Evolutionary conservation across 352 stramenopile species (phyloP), one percentile per base, ranked within the genome.

Genomic region (Globisporangium emineosum): DNA sequence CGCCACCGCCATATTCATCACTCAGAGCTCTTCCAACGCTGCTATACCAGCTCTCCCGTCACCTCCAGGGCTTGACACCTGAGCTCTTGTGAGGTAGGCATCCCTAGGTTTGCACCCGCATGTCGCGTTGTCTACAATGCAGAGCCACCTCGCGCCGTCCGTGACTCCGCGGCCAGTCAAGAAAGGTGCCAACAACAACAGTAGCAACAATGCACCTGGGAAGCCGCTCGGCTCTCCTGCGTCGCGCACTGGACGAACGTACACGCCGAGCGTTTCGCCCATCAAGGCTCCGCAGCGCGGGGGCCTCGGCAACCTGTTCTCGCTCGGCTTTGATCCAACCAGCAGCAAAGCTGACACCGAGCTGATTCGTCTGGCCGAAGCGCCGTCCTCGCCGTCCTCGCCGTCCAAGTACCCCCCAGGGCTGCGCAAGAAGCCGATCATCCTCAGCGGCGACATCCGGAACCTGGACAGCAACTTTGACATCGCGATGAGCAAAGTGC

Each of bases 401-500:
- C 66, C 73, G 1, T 58, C 23, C 12, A 54, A 54, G 47, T 32
- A 33, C 15, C 47, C 78, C 3, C 62, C 69, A 12, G 42, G 72
- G 25, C 64, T 72, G 57, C 75, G 79, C 4, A 89, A 88, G 71
- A 90, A 88, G 61, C 79, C 71, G 56, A 40, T 92, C 53, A 85
- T 90, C 47, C 57, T 88, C 10, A 77, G 69, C 10, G 83, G 83
- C 2, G 83, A 92, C 62, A 88, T 90, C 53, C 79, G 83, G 37
- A 92, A 92, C 64, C 64, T 92, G 21, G 78, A 76, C 25, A 89
- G 69, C 59, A 89, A 89, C 55, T 90, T 92, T 49, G 68, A 79
- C 5, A 60, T 92, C 49, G 71, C 78, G 9, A 80, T 76, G 67
- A 79, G 76, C 68, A 62, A 64, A 5, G 72, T 77, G 35, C 59